Conservation (phyloP, 192 early-diverging fungal genomes). For the Linnemannia schmuckeri region DNA sequence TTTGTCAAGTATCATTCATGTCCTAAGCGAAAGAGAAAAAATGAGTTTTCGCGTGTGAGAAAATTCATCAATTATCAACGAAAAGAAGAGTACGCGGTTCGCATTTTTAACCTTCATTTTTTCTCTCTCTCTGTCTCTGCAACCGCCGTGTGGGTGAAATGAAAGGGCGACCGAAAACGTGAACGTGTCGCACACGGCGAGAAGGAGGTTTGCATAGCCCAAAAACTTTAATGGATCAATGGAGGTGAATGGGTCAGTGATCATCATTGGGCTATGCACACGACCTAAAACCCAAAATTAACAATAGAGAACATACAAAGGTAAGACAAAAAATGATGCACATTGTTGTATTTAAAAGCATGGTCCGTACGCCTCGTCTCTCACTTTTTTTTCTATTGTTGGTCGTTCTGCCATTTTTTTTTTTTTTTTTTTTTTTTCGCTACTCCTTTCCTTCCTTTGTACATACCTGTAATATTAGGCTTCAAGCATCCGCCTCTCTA, state of each 20-base stretch:
- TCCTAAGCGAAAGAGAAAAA: no score
- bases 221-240: not conserved
- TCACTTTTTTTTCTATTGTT: not conserved
- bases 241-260: not conserved
- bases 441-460: not conserved
- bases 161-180: no score
- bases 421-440: not conserved
- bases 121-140: no score
- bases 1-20: no score
- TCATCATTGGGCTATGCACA: not conserved
- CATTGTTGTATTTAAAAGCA: not conserved
- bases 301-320: not conserved
- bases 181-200: not conserved
- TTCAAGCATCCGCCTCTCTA: no score
- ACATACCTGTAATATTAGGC: not conserved
- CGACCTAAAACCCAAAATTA: not conserved
- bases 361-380: not conserved
- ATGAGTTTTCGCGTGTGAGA: no score
- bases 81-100: no score
- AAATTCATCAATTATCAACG: no score
- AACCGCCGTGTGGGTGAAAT: no score
- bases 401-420: not conserved
- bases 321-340: not conserved
- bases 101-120: no score
- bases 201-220: not conserved